phyloP scores from a whole-genome alignment of 1,139 yeast genomes.

The Taiozyma sp. region DNA sequence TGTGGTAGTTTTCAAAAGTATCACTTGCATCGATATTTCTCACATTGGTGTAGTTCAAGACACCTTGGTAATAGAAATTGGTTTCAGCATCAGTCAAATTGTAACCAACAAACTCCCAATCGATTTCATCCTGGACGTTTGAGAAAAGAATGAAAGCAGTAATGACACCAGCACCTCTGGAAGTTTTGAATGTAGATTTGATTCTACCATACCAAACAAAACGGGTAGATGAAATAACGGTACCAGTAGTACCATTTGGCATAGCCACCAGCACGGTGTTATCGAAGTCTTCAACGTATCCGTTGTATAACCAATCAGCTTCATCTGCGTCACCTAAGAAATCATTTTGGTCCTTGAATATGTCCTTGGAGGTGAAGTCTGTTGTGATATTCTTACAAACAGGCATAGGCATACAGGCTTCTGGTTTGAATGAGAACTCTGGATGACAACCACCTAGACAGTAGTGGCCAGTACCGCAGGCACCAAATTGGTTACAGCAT shows the following conservation, averaged over 20 bases:
- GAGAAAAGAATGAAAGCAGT: slow-evolving; percentile 83
- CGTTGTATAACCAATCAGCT: slow-evolving; percentile 71
- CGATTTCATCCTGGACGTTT: slow-evolving; percentile 86
- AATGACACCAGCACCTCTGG: slow-evolving; percentile 75
- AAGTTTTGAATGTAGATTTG: slow-evolving; percentile 61
- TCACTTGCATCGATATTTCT: slow-evolving; percentile 38
- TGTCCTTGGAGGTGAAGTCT: slow-evolving; percentile 34
- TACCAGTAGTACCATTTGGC: slow-evolving; percentile 75
- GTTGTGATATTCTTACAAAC: slow-evolving; percentile 33
- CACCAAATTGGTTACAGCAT: slow-evolving; percentile 80
- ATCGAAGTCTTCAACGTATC: slow-evolving; percentile 48
- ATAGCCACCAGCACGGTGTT: slow-evolving; percentile 60
- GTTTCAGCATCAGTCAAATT: slow-evolving; percentile 62
- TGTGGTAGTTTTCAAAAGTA: slow-evolving; percentile 68
- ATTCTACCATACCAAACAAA: slow-evolving; percentile 88
- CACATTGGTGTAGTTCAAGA: slow-evolving; percentile 60
- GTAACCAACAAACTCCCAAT: slow-evolving; percentile 79
- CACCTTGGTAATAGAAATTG: slow-evolving; percentile 75
- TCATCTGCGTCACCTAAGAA: slow-evolving; percentile 70
- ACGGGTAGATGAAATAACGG: slow-evolving; percentile 74
- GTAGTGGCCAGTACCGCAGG: slow-evolving; percentile 76
- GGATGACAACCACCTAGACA: slow-evolving; percentile 78
- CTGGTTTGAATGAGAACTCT: slow-evolving; percentile 37
- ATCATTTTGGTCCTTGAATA: slow-evolving; percentile 24
- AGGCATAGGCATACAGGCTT: slow-evolving; percentile 64